Conservation (phyloP, 2,329 filamentous ascomycete genomes). For the Aspergillus aculeatus region DNA sequence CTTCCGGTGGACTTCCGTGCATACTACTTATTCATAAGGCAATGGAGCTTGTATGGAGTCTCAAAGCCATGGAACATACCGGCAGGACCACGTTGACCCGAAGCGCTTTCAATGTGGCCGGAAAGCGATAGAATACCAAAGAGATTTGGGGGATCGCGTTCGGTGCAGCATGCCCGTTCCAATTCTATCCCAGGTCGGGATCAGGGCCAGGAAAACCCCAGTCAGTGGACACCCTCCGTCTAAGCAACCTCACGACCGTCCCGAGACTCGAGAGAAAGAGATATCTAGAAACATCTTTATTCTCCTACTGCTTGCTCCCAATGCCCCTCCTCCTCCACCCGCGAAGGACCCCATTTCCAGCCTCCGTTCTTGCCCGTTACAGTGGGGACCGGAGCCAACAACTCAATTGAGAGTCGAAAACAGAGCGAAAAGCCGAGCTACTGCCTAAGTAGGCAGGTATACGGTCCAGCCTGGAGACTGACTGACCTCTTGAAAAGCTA, state of each 20-base stretch:
- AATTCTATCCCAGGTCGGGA: not conserved
- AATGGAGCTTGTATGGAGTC: not conserved
- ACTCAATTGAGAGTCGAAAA: not conserved
- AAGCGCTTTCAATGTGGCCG: not conserved
- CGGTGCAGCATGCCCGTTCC: not conserved
- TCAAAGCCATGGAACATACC: not conserved
- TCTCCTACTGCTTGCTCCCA: not conserved
- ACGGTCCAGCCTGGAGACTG: not conserved
- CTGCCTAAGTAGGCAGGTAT: conserved; percentile 6
- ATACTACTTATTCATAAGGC: not conserved
- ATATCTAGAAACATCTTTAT: not conserved
- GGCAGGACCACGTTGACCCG: not conserved
- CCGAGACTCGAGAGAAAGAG: not conserved
- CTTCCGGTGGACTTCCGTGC: not conserved
- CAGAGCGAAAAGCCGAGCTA: not conserved
- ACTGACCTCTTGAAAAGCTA: not conserved
- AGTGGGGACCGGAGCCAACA: not conserved
- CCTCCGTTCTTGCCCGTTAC: not conserved
- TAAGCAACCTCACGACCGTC: not conserved
- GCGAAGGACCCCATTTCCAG: not conserved
- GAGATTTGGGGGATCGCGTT: not conserved
- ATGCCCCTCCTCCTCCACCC: not conserved
- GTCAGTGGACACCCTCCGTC: not conserved
- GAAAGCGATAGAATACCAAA: not conserved
- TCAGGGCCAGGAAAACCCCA: not conserved